These are phyloP conservation scores for Cenchrus purpureus DNA, from an alignment of 176 grass and related monocot genomes.

Conservation along the genomic window DNA sequence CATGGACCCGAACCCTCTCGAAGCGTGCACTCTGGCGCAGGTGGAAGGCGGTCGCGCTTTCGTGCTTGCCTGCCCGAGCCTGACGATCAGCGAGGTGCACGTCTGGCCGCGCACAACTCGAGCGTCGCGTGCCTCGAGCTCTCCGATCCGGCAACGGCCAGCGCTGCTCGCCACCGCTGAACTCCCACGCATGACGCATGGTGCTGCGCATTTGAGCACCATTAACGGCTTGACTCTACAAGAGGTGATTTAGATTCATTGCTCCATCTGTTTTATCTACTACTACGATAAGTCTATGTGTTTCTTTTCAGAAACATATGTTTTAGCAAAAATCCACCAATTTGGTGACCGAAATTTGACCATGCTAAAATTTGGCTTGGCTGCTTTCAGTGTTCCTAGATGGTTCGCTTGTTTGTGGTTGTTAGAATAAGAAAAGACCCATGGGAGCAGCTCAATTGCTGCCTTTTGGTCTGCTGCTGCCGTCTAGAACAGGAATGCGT, in stretches of 20 bases:
- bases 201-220: slow-evolving; percentile 72
- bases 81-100: slow-evolving; percentile 51
- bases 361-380: too few relatives aligned
- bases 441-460: too few relatives aligned
- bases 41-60: slow-evolving; percentile 7
- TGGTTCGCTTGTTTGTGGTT: too few relatives aligned
- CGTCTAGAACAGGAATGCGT: too few relatives aligned
- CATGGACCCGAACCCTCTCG: slow-evolving; percentile 60
- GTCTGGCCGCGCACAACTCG: slow-evolving; percentile 52
- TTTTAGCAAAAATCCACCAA: too few relatives aligned
- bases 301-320: too few relatives aligned
- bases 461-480: too few relatives aligned
- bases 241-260: slow-evolving; percentile 40
- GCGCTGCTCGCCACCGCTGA: slow-evolving; percentile 65
- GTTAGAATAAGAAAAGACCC: too few relatives aligned
- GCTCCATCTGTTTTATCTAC: too few relatives aligned
- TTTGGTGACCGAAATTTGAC: too few relatives aligned
- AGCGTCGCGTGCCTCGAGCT: slow-evolving; percentile 54
- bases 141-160: slow-evolving; percentile 51
- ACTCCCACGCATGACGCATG: slow-evolving; percentile 49
- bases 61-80: slow-evolving; percentile 57
- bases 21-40: slow-evolving; percentile 58
- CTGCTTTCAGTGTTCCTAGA: too few relatives aligned
- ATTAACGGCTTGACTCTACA: slow-evolving; percentile 58
- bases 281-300: too few relatives aligned